Conservation (phyloP, 140 eudicot genomes). For the Bidens hawaiensis region DNA sequence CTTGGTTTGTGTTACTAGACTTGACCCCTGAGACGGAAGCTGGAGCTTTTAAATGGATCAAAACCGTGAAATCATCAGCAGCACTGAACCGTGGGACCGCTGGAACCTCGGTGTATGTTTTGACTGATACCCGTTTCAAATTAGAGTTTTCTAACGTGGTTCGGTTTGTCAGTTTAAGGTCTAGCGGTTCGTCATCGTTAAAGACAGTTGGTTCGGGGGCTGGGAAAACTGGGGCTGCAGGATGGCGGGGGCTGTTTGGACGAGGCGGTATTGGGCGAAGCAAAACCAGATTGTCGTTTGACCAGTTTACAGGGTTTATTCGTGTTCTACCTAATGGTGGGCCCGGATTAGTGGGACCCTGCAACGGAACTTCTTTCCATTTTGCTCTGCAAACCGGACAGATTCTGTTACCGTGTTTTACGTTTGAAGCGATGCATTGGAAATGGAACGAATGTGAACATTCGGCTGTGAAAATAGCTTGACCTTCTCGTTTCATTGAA, state of each 20-base stretch:
- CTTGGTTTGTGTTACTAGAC: conserved; percentile 20
- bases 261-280: conserved; percentile 50
- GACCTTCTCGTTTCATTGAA: conserved; percentile 73
- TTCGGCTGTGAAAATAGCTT: conserved; percentile 69
- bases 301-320: conserved; percentile 45
- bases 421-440: conserved; percentile 54
- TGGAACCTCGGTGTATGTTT: conserved; percentile 69
- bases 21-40: conserved; percentile 34
- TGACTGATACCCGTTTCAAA: conserved; percentile 38
- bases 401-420: conserved; percentile 53
- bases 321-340: conserved; percentile 50
- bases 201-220: conserved; percentile 68
- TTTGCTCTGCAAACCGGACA: conserved; percentile 87
- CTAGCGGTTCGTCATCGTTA: conserved; percentile 71
- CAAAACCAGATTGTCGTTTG: conserved; percentile 42
- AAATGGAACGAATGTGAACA: conserved; percentile 63
- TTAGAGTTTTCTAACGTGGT: conserved; percentile 16
- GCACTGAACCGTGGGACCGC: conserved; percentile 43
- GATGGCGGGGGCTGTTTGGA: conserved; percentile 47
- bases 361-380: conserved; percentile 83
- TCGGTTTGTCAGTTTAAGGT: conserved; percentile 30
- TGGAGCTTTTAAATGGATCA: conserved; percentile 71
- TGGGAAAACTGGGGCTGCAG: conserved; percentile 36
- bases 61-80: conserved; percentile 47
- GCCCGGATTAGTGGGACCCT: conserved; percentile 39